Base-by-base conservation (phyloP, 2,329 filamentous ascomycete species). In the Fusarium veterinarium region DNA sequence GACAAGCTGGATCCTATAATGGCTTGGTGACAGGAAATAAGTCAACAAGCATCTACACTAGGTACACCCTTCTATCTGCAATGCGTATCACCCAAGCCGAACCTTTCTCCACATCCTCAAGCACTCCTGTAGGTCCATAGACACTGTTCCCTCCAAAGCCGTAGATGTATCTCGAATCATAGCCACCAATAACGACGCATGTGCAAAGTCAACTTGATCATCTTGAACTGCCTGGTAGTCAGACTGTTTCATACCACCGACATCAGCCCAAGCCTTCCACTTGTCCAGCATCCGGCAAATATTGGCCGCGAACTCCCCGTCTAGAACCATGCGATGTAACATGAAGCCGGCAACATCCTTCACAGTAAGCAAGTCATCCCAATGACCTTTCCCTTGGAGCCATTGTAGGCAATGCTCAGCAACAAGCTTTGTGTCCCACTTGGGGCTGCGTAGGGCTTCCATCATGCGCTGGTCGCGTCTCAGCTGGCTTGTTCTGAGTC, bases 251-350 rank as follows among this genome's bases (percentile, higher is more conserved):
- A 90, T 87, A 12, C 88, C 87, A 12, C 86, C 87, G 61, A 86
- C 85, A 35, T 89, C 87, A 4, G 86, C 84, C 86, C 88, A 90
- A 3, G 81, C 80, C 77, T 85, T 87, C 88, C 88, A 90, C 42
- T 77, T 75, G 63, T 88, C 86, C 37, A 90, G 74, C 77, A 87
- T 83, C 37, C 76, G 72, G 65, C 81, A 85, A 6, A 89, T 65
- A 1, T 74, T 74, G 0, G 75, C 72, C 0, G 87, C 75, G 52
- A 87, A 86, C 60, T 80, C 76, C 16, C 82, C 82, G 44, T 89
- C 85, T 6, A 84, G 82, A 0, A 90, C 81, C 86, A 89, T 89
- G 38, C 83, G 82, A 72, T 88, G 86, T 14, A 90, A 78, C 40
- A 89, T 67, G 42, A 77, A 80, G 20, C 86, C 87, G 0, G 84